phyloP scores from a whole-genome alignment of 768 basidiomycete species.

The Mycena filopes region DNA sequence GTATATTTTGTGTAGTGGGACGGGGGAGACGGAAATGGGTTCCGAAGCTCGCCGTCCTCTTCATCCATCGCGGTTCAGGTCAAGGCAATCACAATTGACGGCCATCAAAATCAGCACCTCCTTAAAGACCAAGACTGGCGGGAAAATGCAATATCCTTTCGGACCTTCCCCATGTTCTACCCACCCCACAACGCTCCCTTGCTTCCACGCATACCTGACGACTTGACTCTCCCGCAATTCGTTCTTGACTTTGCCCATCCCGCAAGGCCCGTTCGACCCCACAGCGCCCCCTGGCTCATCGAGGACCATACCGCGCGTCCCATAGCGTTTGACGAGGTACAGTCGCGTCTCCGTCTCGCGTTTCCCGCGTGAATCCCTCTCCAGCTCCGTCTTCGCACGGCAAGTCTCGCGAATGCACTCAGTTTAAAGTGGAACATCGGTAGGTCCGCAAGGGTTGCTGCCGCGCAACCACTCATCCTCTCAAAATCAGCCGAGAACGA shows the following conservation, averaged over 20 bases:
- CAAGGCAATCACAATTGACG: too few species aligned
- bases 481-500: constrained; percentile 55
- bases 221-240: constrained; percentile 75
- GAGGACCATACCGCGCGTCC: constrained; percentile 63
- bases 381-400: constrained; percentile 56
- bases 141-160: not conserved
- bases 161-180: constrained; percentile 31
- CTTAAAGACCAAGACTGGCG: not conserved
- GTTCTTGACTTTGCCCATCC: constrained; percentile 59
- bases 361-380: not conserved
- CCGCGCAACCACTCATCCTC: constrained; percentile 6
- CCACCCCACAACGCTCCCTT: constrained; percentile 32
- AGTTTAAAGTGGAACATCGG: constrained; percentile 59
- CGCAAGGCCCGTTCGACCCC: constrained; percentile 56
- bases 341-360: constrained; percentile 17
- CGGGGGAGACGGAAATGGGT: constrained; percentile 91
- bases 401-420: constrained; percentile 65
- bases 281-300: constrained; percentile 64
- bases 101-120: too few species aligned
- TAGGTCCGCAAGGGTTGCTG: constrained; percentile 36
- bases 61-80: constrained; percentile 68
- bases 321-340: constrained; percentile 61
- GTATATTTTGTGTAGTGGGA: constrained; percentile 86
- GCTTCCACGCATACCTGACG: constrained; percentile 64
- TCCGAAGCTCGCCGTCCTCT: constrained; percentile 80